Evolutionary conservation across 345 rosid species (phyloP).

Genomic region (Ceriops decandra): DNA sequence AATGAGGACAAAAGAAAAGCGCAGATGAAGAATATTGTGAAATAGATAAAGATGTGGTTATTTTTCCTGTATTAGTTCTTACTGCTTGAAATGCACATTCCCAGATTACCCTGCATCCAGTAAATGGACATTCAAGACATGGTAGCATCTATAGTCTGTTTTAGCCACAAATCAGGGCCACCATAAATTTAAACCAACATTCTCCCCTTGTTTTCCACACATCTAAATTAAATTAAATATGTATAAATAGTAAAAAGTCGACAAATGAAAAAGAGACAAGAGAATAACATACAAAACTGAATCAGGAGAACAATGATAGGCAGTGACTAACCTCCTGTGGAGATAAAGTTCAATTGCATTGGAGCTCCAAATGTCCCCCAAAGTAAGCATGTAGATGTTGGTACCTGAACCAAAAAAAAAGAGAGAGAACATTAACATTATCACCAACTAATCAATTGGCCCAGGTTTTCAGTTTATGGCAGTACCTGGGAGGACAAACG

Average conservation of each 20-base stretch:
- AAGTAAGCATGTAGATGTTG: constrained; percentile 78
- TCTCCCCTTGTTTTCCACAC: no score
- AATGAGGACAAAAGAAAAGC: not conserved
- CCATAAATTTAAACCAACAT: no score
- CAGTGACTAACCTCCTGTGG: constrained; percentile 57
- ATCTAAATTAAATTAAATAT: no score
- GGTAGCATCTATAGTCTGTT: no score
- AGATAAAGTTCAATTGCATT: constrained; percentile 86
- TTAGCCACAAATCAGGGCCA: no score
- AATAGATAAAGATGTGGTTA: no score
- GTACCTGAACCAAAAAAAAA: constrained; percentile 49
- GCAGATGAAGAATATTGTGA: not conserved
- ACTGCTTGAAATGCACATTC: no score
- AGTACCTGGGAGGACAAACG: constrained; percentile 68
- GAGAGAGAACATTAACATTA: not conserved
- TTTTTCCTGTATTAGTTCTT: no score
- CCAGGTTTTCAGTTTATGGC: not conserved
- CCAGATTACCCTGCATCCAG: no score
- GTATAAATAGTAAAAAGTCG: no score
- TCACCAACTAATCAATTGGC: not conserved
- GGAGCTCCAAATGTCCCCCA: constrained; percentile 97
- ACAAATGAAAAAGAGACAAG: not conserved
- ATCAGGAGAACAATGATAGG: not conserved
- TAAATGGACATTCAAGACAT: no score
- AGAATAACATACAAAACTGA: no score